These are phyloP conservation scores for Gossypium anomalum DNA, from an alignment of 345 rosid species.

Conservation along the genomic window DNA sequence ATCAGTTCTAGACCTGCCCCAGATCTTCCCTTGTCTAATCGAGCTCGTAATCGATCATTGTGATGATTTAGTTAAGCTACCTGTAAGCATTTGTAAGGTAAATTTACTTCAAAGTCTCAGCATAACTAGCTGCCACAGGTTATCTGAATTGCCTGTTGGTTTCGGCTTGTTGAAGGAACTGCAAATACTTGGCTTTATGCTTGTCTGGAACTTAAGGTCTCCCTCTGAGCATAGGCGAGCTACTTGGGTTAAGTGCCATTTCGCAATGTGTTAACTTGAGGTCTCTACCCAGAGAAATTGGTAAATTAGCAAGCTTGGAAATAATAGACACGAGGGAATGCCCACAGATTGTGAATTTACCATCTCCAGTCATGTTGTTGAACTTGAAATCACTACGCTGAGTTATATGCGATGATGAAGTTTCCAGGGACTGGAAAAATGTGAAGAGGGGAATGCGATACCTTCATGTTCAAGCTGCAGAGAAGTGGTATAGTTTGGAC, in stretches of 20 bases:
- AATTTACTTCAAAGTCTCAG: constrained; percentile 53
- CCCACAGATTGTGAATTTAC: constrained; percentile 31
- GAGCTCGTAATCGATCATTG: constrained; percentile 81
- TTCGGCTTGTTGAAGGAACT: constrained; percentile 48
- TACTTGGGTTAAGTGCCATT: constrained; percentile 49
- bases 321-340: constrained; percentile 97
- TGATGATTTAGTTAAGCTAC: constrained; percentile 59
- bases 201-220: constrained; percentile 56
- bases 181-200: constrained; percentile 65
- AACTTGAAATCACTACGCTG: constrained; percentile 42
- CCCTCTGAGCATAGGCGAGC: constrained; percentile 53
- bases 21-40: constrained; percentile 51
- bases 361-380: constrained; percentile 37
- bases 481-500: constrained; percentile 51
- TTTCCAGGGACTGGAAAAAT: constrained; percentile 54
- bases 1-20: constrained; percentile 37
- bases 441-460: constrained; percentile 31
- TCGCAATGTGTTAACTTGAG: constrained; percentile 63
- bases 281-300: constrained; percentile 58
- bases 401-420: constrained; percentile 74
- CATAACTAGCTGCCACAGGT: constrained; percentile 77
- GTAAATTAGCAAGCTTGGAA: constrained; percentile 49
- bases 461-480: constrained; percentile 60
- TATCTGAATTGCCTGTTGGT: constrained; percentile 45
- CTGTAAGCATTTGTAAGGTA: constrained; percentile 50